A percentile compares a stretch with the other conserved stretches of the same genome.
These are phyloP conservation scores for Saccharomycopsis sp. DNA, from an alignment of 805 yeast genomes.

Conservation along the genomic window DNA sequence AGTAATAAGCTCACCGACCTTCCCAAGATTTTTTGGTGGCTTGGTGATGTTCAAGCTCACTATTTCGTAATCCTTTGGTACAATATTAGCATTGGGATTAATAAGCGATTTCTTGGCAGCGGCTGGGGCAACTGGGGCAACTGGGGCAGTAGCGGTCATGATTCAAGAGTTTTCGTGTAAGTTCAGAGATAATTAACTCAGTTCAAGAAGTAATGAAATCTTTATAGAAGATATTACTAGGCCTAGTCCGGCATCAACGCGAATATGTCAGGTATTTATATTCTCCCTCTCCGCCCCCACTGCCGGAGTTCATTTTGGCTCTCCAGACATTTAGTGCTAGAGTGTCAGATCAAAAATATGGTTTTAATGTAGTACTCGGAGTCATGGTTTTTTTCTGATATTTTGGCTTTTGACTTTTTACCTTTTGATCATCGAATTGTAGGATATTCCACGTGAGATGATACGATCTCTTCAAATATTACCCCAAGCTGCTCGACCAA, in stretches of 20 bases:
- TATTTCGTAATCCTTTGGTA: conserved; percentile 1
- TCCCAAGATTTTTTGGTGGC: conserved; percentile 2
- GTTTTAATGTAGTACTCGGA: too few relatives aligned
- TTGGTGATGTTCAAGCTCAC: conserved; percentile 6
- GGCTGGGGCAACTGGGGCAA: background rate
- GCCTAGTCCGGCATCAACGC: too few relatives aligned
- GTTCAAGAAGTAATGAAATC: too few relatives aligned
- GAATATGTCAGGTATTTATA: too few relatives aligned
- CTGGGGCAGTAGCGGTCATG: background rate
- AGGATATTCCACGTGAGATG: background rate
- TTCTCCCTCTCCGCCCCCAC: background rate
- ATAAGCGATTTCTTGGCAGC: background rate
- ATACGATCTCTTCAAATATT: background rate
- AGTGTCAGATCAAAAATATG: background rate
- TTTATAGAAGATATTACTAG: too few relatives aligned
- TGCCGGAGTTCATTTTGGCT: background rate
- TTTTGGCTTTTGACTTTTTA: background rate
- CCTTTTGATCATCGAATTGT: background rate
- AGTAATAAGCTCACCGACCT: conserved; percentile 7
- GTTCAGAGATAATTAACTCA: too few relatives aligned
- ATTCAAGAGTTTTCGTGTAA: too few relatives aligned
- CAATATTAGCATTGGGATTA: background rate
- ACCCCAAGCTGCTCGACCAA: background rate
- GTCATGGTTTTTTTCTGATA: background rate
- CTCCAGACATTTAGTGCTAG: too few relatives aligned